Conservation (phyloP, 106 monocot genomes). For the Dendrobium huoshanense region DNA sequence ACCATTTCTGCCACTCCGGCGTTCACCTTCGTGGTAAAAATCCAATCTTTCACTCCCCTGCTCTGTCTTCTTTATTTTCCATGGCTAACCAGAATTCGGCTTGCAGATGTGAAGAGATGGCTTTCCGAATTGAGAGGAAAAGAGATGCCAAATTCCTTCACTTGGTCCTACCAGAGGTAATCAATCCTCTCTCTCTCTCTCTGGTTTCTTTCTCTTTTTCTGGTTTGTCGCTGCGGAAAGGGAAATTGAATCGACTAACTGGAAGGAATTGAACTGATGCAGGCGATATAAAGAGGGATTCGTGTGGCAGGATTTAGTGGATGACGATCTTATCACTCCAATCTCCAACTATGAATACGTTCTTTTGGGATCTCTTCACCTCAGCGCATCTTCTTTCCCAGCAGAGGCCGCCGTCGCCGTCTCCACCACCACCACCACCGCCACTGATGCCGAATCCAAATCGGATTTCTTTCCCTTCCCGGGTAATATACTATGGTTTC, state of each 20-base stretch:
- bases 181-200: background rate
- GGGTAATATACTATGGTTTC: background rate
- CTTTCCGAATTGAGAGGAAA: slow-evolving; percentile 59
- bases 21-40: slow-evolving; percentile 44
- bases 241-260: background rate
- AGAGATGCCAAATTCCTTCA: slow-evolving; percentile 40
- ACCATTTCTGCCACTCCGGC: slow-evolving; percentile 22
- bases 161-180: slow-evolving; percentile 78
- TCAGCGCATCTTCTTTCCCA: background rate
- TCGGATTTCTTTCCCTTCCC: background rate
- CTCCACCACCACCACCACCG: no score
- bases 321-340: slow-evolving; percentile 71
- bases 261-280: background rate
- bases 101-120: slow-evolving; percentile 75
- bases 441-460: background rate
- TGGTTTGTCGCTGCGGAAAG: background rate
- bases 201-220: background rate
- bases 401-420: background rate
- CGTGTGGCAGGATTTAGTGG: slow-evolving; percentile 67
- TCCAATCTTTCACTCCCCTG: background rate
- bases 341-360: slow-evolving; percentile 65
- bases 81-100: background rate
- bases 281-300: slow-evolving; percentile 58
- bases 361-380: slow-evolving; percentile 42
- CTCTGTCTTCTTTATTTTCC: background rate